phyloP scores from a whole-genome alignment of 2,329 filamentous ascomycete genomes.

The Chaetomiaceae sp. region DNA sequence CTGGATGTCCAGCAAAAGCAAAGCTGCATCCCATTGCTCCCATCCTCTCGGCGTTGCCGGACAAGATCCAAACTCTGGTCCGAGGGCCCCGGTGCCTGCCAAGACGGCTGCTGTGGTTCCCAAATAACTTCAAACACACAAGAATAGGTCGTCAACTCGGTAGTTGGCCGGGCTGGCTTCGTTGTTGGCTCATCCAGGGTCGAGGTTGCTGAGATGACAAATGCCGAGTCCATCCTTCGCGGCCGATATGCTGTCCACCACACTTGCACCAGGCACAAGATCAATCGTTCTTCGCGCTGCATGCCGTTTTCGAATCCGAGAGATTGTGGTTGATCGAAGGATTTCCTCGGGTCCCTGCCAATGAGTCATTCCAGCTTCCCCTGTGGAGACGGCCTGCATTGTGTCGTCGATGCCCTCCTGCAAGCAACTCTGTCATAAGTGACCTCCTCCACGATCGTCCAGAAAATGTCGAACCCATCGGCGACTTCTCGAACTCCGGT shows the following conservation, averaged over 20 bases:
- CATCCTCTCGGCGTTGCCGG: neutral
- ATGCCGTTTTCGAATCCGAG: neutral
- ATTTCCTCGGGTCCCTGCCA: neutral
- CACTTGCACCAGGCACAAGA: neutral
- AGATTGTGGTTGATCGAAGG: neutral
- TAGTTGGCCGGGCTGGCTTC: no score
- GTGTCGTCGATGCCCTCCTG: no score
- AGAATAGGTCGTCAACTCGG: no score
- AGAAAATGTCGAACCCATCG: neutral
- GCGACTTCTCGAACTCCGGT: no score
- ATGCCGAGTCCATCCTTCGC: neutral
- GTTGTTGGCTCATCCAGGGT: neutral
- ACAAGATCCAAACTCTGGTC: neutral
- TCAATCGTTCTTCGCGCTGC: constrained; percentile 6
- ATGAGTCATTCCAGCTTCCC: neutral
- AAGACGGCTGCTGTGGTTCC: neutral
- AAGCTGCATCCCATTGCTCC: no score
- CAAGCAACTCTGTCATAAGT: no score
- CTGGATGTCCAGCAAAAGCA: neutral
- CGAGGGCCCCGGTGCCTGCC: neutral
- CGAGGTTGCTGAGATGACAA: neutral
- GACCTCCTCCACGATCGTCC: no score
- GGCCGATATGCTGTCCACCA: neutral
- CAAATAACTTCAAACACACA: no score
- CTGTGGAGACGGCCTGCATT: no score